Percentiles rank a stretch among this genome's conserved stretches.
Evolutionary conservation across 768 basidiomycete species (phyloP).

Genomic region (Wakefieldia striispora): DNA sequence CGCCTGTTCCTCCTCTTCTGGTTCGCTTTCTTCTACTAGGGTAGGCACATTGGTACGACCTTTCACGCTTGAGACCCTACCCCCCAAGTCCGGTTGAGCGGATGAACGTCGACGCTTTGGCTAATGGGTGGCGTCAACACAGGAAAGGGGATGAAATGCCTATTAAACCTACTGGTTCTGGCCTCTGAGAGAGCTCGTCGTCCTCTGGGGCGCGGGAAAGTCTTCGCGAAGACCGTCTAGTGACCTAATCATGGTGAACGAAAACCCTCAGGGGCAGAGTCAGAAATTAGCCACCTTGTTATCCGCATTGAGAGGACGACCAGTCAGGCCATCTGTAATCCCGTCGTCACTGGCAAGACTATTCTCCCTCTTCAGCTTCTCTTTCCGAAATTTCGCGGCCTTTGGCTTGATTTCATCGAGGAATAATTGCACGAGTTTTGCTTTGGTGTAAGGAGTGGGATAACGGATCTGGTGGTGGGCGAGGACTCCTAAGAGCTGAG

Average conservation of each 20-base stretch:
- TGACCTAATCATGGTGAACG: constrained; percentile 14
- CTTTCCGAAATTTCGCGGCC: constrained; percentile 54
- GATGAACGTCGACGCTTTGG: constrained; percentile 80
- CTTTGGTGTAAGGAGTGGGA: constrained; percentile 73
- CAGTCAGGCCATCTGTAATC: constrained; percentile 80
- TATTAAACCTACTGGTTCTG: constrained; percentile 53
- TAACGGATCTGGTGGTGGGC: constrained; percentile 74
- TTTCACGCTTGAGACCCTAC: constrained; percentile 42
- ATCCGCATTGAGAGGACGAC: constrained; percentile 54
- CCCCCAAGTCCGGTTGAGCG: constrained; percentile 68
- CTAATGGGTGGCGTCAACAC: constrained; percentile 36
- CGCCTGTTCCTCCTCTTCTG: constrained; percentile 60
- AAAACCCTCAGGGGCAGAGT: constrained; percentile 2
- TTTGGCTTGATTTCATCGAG: constrained; percentile 71
- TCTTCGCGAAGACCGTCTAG: constrained; percentile 61
- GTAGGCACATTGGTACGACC: constrained; percentile 40
- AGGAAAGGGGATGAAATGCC: constrained; percentile 2
- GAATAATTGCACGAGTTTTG: constrained; percentile 75
- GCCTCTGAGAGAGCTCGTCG: constrained; percentile 40
- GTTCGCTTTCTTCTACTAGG: constrained; percentile 73
- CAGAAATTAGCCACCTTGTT: constrained; percentile 39
- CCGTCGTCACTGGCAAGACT: constrained; percentile 80
- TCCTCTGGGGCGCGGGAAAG: constrained; percentile 56
- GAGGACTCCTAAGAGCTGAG: constrained; percentile 78
- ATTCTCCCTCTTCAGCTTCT: constrained; percentile 61